Conservation (phyloP, 345 rosid genomes). For the Syzygium aromaticum region DNA sequence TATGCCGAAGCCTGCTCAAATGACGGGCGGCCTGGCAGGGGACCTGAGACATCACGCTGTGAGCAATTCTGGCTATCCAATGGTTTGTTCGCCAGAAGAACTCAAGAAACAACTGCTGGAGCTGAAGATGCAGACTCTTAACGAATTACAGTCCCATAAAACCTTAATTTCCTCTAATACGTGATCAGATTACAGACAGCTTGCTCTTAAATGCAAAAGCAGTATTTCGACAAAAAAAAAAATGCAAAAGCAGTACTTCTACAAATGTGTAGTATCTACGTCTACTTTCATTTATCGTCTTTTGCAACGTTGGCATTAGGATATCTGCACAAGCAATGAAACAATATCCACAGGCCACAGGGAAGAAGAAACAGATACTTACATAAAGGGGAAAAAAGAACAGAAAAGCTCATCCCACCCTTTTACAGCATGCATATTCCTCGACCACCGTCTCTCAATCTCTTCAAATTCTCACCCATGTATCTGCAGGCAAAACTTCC, state of each 20-base stretch:
- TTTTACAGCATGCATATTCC: constrained; percentile 32
- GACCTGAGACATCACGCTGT: not conserved
- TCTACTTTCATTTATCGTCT: not conserved
- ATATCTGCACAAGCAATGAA: not conserved
- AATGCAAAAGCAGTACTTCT: not conserved
- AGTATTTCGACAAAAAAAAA: not conserved
- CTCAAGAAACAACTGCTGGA: not conserved
- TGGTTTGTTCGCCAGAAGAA: not conserved
- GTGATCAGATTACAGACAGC: not conserved
- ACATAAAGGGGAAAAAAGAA: not conserved
- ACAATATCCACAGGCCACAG: not conserved
- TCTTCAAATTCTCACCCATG: constrained; percentile 19
- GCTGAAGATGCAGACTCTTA: not conserved
- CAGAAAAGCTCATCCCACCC: constrained; percentile 19
- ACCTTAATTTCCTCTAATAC: not conserved
- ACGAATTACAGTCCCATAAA: not conserved
- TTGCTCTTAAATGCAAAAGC: not conserved
- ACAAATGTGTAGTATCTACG: not conserved
- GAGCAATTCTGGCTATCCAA: not conserved
- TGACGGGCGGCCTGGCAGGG: not conserved
- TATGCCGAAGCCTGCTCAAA: not conserved
- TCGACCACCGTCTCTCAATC: constrained; percentile 43
- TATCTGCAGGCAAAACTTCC: constrained; percentile 19
- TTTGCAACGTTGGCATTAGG: not conserved
- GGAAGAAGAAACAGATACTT: not conserved